These are phyloP conservation scores for Beauveria bassiana DNA, from an alignment of 2,329 filamentous ascomycete genomes.

Conservation along the genomic window DNA sequence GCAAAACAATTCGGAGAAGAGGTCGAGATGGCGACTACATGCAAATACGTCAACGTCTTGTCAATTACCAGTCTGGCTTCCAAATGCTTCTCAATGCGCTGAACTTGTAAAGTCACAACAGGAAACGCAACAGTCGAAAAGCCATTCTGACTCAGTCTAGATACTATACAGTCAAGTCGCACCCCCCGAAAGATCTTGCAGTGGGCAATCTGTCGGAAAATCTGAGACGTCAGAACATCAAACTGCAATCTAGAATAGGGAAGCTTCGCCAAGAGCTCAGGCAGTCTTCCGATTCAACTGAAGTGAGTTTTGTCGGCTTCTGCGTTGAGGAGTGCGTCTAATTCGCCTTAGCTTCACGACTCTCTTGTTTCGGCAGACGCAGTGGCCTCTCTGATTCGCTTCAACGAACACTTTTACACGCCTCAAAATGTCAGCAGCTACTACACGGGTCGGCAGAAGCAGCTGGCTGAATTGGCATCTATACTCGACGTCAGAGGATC, in stretches of 20 bases:
- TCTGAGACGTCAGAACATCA: background rate
- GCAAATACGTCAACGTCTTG: constrained; percentile 2
- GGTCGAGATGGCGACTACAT: background rate
- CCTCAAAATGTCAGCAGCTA: constrained; percentile 2
- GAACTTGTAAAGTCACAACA: background rate
- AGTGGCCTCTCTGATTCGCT: background rate
- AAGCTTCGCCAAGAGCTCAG: background rate
- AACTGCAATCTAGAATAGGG: background rate
- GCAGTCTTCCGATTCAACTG: background rate
- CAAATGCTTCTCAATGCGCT: background rate
- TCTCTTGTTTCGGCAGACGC: background rate
- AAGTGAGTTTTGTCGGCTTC: background rate
- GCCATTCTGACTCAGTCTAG: background rate
- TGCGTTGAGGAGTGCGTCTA: background rate
- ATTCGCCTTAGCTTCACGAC: background rate
- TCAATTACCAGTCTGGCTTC: background rate
- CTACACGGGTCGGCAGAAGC: background rate
- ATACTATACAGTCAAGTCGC: background rate
- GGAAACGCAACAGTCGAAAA: too few species aligned
- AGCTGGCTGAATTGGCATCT: background rate
- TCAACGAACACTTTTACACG: background rate
- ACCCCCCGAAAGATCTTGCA: background rate
- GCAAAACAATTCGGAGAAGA: background rate
- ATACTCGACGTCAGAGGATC: background rate
- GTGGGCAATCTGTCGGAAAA: background rate